Conservation (phyloP, 345 rosid genomes). For the Capsella bursapastoris region DNA sequence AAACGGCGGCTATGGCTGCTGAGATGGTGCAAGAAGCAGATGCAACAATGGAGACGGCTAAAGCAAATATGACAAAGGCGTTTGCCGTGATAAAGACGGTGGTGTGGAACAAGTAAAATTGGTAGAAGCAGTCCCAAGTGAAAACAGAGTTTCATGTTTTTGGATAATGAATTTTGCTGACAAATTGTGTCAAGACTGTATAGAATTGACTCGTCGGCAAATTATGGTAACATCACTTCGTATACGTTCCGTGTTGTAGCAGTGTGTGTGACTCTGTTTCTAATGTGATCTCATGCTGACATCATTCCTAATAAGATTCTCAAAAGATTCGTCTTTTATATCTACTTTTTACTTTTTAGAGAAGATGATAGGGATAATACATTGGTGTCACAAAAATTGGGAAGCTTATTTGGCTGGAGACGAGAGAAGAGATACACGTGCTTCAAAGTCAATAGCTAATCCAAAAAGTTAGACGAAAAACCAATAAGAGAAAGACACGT, state of each 20-base stretch:
- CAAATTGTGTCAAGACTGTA: not conserved
- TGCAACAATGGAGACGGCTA: slow-evolving; percentile 3
- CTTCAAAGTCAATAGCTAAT: slow-evolving; percentile 7
- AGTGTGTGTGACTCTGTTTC: too few species aligned
- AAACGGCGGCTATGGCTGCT: not conserved
- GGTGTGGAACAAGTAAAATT: slow-evolving; percentile 13
- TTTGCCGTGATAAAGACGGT: not conserved
- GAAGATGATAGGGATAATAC: not conserved
- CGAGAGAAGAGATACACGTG: slow-evolving; percentile 10
- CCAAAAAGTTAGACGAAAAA: not conserved
- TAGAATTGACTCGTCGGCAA: too few species aligned
- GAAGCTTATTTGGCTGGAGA: not conserved
- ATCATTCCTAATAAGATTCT: slow-evolving; percentile 1
- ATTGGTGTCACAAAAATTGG: not conserved
- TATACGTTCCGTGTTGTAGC: too few species aligned
- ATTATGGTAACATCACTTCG: too few species aligned
- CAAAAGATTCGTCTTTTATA: slow-evolving; percentile 6
- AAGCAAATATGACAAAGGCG: slow-evolving; percentile 12
- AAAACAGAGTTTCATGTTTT: not conserved
- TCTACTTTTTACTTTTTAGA: slow-evolving; percentile 3
- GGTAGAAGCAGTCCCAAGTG: not conserved
- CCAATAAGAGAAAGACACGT: slow-evolving; percentile 29
- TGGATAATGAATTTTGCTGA: not conserved
- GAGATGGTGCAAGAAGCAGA: slow-evolving; percentile 25
- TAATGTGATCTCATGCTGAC: slow-evolving; percentile 11